These are phyloP conservation scores for Bruguiera parviflora DNA, from an alignment of 345 rosid genomes.

Conservation along the genomic window DNA sequence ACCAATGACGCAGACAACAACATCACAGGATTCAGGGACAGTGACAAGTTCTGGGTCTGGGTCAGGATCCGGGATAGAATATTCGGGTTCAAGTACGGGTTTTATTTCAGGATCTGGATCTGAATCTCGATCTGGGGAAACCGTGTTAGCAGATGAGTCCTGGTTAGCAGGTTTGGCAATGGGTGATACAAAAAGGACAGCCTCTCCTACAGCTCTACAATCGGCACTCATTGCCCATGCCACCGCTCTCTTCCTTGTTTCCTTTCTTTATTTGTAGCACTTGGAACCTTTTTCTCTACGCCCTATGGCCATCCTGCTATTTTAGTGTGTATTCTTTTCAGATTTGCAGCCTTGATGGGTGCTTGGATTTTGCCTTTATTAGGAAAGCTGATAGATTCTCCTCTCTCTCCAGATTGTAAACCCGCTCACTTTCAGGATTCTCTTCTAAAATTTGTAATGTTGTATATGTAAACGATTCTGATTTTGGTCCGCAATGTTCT, in stretches of 20 bases:
- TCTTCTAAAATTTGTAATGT: constrained; percentile 11
- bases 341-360: constrained; percentile 25
- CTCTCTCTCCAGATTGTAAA: constrained; percentile 23
- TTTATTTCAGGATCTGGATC: constrained; percentile 32
- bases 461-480: not conserved
- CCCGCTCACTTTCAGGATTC: constrained; percentile 24
- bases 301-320: not conserved
- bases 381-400: constrained; percentile 36
- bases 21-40: constrained; percentile 26
- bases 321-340: constrained; percentile 30
- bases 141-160: constrained; percentile 70
- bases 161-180: constrained; percentile 91
- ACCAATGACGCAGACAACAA: constrained; percentile 37
- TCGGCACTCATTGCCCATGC: constrained; percentile 16
- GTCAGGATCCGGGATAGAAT: constrained; percentile 12
- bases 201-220: constrained; percentile 21
- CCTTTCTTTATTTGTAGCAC: constrained; percentile 11
- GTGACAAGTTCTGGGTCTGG: constrained; percentile 1
- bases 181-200: constrained; percentile 56
- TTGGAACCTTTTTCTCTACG: not conserved
- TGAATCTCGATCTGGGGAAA: constrained; percentile 31
- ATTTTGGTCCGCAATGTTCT: not conserved
- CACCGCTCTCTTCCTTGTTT: not conserved
- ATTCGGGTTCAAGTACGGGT: constrained; percentile 8
- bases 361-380: constrained; percentile 19